Conservation (phyloP, 768 basidiomycete species). For the Kwoniella botswanensis region DNA sequence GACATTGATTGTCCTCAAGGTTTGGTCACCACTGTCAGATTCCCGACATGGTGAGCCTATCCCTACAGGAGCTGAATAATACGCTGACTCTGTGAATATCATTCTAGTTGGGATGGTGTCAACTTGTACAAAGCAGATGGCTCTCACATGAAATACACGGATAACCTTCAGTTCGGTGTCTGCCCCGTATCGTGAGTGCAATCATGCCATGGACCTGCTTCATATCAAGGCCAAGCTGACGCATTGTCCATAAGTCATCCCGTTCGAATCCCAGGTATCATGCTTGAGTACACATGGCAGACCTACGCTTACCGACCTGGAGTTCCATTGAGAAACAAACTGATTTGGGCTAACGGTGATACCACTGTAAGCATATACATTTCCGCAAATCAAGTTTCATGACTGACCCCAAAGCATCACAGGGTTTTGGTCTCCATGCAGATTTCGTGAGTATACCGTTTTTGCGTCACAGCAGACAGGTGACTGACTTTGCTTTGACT, state of each 20-base stretch:
- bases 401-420: not conserved
- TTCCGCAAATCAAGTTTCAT: not conserved
- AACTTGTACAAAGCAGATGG: constrained; percentile 42
- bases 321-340: constrained; percentile 29
- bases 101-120: constrained; percentile 37
- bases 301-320: constrained; percentile 56
- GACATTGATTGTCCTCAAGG: constrained; percentile 27
- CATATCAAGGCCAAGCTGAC: not conserved
- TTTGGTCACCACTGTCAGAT: constrained; percentile 32
- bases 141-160: constrained; percentile 36
- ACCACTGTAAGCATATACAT: constrained; percentile 59
- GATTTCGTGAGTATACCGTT: constrained; percentile 25
- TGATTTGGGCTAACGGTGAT: constrained; percentile 64
- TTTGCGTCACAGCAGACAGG: not conserved
- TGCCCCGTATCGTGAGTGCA: constrained; percentile 37
- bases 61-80: no score
- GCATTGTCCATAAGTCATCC: constrained; percentile 31
- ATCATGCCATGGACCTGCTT: not conserved
- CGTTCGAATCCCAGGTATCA: constrained; percentile 39
- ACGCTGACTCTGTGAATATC: not conserved
- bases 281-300: constrained; percentile 42
- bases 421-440: constrained; percentile 63
- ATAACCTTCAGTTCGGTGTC: constrained; percentile 25
- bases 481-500: no score
- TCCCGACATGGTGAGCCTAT: constrained; percentile 28